Percentiles rank a stretch among this genome's conserved stretches.
phyloP scores from a whole-genome alignment of 768 basidiomycete species.

The Suillus ampliporus region DNA sequence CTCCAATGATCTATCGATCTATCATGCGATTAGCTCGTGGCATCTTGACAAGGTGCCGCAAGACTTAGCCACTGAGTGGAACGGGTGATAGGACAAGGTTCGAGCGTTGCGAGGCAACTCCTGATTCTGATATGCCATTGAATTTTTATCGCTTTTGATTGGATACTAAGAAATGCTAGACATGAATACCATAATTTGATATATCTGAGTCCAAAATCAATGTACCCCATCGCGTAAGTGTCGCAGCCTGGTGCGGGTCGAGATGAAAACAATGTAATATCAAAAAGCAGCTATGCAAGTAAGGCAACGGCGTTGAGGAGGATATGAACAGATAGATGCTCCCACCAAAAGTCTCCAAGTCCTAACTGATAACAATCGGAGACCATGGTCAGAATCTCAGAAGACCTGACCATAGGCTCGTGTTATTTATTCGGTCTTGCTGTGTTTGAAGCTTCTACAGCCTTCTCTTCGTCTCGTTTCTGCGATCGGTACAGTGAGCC shows the following conservation, averaged over 20 bases:
- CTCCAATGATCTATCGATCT: conserved; percentile 2
- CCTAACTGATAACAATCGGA: conserved; percentile 8
- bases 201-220: conserved; percentile 2
- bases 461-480: conserved; percentile 63
- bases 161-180: neutral
- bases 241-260: neutral
- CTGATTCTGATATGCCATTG: neutral
- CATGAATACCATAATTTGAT: neutral
- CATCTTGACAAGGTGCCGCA: neutral
- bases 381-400: conserved; percentile 18
- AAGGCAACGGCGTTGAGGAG: conserved; percentile 17
- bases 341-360: conserved; percentile 20
- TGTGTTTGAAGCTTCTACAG: conserved; percentile 31
- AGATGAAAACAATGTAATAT: neutral
- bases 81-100: conserved; percentile 5
- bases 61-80: neutral
- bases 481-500: conserved; percentile 29
- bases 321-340: conserved; percentile 17
- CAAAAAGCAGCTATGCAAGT: conserved; percentile 1
- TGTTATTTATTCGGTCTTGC: conserved; percentile 43
- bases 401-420: conserved; percentile 25
- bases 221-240: neutral
- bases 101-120: conserved; percentile 1
- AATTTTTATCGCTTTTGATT: neutral
- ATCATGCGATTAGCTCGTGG: neutral